Evolutionary conservation across 345 rosid species (phyloP).

Genomic region (Mercurialis annua): DNA sequence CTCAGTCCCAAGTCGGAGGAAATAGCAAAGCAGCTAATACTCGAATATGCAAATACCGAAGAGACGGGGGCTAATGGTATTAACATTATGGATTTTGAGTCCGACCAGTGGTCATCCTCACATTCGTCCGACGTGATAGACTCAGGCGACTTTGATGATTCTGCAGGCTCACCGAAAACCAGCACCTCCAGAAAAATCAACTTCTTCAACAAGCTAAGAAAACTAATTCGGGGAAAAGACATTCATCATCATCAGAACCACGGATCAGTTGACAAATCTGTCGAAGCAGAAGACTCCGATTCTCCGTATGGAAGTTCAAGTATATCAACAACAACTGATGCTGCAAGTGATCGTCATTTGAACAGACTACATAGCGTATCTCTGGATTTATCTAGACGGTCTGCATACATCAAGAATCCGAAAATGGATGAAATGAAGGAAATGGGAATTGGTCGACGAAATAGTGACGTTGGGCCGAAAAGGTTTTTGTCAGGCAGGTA

Average conservation of each 20-base stretch:
- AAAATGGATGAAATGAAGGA: slow-evolving; percentile 37
- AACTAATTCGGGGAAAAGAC: slow-evolving; percentile 63
- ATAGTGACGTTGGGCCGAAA: slow-evolving; percentile 26
- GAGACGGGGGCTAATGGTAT: slow-evolving; percentile 38
- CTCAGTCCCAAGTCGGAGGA: slow-evolving; percentile 74
- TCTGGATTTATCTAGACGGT: slow-evolving; percentile 35
- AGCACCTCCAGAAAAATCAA: slow-evolving; percentile 42
- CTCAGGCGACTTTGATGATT: slow-evolving; percentile 46
- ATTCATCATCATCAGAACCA: slow-evolving; percentile 27
- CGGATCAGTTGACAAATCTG: slow-evolving; percentile 27
- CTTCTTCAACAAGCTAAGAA: slow-evolving; percentile 59
- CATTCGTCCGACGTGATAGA: slow-evolving; percentile 53
- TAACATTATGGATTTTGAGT: slow-evolving; percentile 39
- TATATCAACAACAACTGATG: slow-evolving; percentile 22
- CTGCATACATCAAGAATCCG: slow-evolving; percentile 45
- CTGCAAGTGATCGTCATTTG: slow-evolving; percentile 18
- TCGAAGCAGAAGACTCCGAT: slow-evolving; percentile 32
- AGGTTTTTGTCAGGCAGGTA: slow-evolving; percentile 21
- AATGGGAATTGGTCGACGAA: slow-evolving; percentile 19
- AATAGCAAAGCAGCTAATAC: slow-evolving; percentile 75
- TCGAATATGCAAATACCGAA: slow-evolving; percentile 66
- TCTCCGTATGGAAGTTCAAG: slow-evolving; percentile 33
- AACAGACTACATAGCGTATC: slow-evolving; percentile 26
- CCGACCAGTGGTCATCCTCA: slow-evolving; percentile 61
- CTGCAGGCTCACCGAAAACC: slow-evolving; percentile 38